These are phyloP conservation scores for Avena sativa DNA, from an alignment of 176 grass and related monocot species.

Conservation along the genomic window DNA sequence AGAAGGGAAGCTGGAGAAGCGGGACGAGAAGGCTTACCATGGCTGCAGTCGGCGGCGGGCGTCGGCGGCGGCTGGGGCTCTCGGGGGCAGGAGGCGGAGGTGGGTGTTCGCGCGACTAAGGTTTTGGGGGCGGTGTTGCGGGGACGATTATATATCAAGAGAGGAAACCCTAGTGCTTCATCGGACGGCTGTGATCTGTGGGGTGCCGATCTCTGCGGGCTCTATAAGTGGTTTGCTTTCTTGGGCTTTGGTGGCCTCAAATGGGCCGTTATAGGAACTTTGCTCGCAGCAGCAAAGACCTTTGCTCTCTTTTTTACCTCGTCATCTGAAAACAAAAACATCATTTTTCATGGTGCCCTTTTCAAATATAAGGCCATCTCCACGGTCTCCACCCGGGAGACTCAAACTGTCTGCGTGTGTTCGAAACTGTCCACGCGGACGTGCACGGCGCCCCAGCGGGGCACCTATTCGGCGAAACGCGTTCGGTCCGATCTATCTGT, in stretches of 20 bases:
- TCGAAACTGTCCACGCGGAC: too few species aligned
- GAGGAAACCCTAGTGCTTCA: slow-evolving; percentile 52
- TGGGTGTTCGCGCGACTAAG: slow-evolving; percentile 37
- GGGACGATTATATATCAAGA: neutral
- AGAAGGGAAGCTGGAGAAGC: neutral
- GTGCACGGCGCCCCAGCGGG: too few species aligned
- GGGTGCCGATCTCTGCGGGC: neutral
- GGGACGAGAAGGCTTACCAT: slow-evolving; percentile 24
- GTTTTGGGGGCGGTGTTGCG: neutral
- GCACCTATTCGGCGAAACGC: too few species aligned
- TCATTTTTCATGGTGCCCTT: too few species aligned
- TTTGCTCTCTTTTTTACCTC: too few species aligned
- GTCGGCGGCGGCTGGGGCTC: slow-evolving; percentile 7
- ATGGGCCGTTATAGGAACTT: too few species aligned
- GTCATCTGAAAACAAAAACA: too few species aligned
- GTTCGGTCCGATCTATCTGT: too few species aligned
- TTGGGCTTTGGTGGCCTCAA: neutral
- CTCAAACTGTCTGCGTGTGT: too few species aligned
- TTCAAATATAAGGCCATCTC: too few species aligned
- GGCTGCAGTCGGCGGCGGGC: slow-evolving; percentile 16
- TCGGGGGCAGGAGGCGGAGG: neutral
- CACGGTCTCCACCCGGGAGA: too few species aligned
- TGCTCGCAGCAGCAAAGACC: too few species aligned
- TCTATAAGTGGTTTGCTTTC: neutral
- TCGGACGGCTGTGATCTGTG: slow-evolving; percentile 47